Evolutionary conservation across 2,329 filamentous ascomycete species (phyloP).

Genomic region (Cladophialophora chaetospira): DNA sequence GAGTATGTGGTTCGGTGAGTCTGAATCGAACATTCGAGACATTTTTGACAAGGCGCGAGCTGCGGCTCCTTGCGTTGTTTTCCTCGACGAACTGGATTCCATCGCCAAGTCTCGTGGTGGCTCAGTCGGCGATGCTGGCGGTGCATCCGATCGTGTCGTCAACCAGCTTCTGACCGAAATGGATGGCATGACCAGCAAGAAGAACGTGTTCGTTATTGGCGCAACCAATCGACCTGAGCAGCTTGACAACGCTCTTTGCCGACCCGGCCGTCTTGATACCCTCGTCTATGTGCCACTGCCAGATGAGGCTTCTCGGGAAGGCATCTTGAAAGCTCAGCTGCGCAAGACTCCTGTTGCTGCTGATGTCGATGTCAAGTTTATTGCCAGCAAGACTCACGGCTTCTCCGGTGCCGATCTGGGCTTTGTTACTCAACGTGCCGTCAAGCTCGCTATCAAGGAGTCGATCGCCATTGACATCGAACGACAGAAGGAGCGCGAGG

Average conservation of each 20-base stretch:
- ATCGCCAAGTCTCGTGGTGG: constrained; percentile 99
- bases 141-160: constrained; percentile 98
- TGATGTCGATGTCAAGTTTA: constrained; percentile 87
- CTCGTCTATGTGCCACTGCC: constrained; percentile 97
- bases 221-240: constrained; percentile 98
- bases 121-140: constrained; percentile 91
- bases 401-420: constrained; percentile 99
- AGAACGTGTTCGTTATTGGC: constrained; percentile 99
- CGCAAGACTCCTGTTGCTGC: constrained; percentile 92
- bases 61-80: constrained; percentile 95
- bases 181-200: constrained; percentile 99
- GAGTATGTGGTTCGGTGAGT: constrained; percentile 99
- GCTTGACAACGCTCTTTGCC: constrained; percentile 95
- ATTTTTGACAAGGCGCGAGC: constrained; percentile 99
- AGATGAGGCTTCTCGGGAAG: constrained; percentile 82
- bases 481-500: constrained; percentile 85
- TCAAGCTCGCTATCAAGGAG: constrained; percentile 99
- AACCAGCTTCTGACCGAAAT: constrained; percentile 99
- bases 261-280: constrained; percentile 97
- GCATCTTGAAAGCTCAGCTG: constrained; percentile 92
- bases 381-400: constrained; percentile 94
- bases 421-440: constrained; percentile 97
- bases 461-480: constrained; percentile 87
- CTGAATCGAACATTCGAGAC: constrained; percentile 98
- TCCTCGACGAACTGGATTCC: constrained; percentile 97